Conservation (phyloP, 139 green algal genomes). For the Picochlorum costavermella region DNA sequence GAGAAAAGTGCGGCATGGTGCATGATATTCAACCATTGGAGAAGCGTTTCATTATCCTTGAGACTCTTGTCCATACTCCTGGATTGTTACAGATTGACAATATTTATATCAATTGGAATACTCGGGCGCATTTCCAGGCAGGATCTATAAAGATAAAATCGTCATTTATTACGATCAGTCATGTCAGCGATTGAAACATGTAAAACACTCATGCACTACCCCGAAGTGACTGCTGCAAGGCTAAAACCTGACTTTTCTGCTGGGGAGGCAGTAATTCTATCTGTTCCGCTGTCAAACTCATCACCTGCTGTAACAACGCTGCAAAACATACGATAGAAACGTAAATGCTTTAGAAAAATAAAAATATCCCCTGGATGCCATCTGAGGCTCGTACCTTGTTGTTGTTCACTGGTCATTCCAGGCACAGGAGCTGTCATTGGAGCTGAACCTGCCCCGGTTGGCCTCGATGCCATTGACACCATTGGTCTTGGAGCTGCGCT, state of each 20-base stretch:
- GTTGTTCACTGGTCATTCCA: conserved; percentile 8
- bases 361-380: neutral
- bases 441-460: neutral
- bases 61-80: no score
- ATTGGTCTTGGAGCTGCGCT: conserved; percentile 8
- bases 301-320: conserved; percentile 71
- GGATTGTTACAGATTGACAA: no score
- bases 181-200: no score
- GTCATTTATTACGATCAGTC: no score
- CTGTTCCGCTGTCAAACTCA: conserved; percentile 76
- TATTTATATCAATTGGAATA: no score
- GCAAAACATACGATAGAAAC: neutral
- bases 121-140: no score
- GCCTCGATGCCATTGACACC: conserved; percentile 5
- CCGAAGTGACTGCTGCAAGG: conserved; percentile 47
- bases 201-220: conserved; percentile 35
- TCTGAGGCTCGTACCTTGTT: conserved; percentile 4
- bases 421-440: conserved; percentile 7
- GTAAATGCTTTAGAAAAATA: neutral
- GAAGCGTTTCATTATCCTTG: no score
- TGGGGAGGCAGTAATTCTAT: conserved; percentile 73
- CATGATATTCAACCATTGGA: no score
- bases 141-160: no score
- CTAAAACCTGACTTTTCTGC: conserved; percentile 75
- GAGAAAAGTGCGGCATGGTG: no score